phyloP scores from a whole-genome alignment of 148 eudicot species.

The Rhododendron ferrugineum region DNA sequence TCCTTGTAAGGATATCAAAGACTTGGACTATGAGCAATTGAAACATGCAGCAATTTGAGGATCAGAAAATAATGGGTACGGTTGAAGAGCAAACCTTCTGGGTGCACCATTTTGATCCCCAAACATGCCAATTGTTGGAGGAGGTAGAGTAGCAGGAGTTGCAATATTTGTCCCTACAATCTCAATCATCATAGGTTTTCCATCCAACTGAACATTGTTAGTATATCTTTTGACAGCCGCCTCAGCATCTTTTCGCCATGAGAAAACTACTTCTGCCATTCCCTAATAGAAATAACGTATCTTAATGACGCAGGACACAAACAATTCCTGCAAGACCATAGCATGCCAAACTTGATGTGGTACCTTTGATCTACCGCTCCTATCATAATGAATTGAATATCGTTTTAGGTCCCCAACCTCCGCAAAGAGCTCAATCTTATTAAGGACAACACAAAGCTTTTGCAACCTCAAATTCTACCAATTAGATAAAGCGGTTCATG shows the following conservation, averaged over 20 bases:
- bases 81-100: slow-evolving; percentile 19
- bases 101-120: slow-evolving; percentile 25
- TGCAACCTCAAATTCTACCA: not conserved
- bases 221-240: slow-evolving; percentile 42
- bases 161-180: slow-evolving; percentile 29
- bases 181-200: slow-evolving; percentile 47
- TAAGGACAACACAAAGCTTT: not conserved
- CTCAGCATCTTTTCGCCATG: slow-evolving; percentile 36
- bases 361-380: slow-evolving; percentile 46
- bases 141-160: slow-evolving; percentile 16
- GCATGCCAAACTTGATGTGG: slow-evolving; percentile 13
- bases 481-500: not conserved
- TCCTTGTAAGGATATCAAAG: not conserved
- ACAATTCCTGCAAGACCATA: slow-evolving; percentile 8
- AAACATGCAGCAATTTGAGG: slow-evolving; percentile 2
- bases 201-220: slow-evolving; percentile 43
- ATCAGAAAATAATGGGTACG: not conserved
- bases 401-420: slow-evolving; percentile 39
- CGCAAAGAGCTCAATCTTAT: slow-evolving; percentile 28
- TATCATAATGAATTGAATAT: slow-evolving; percentile 30
- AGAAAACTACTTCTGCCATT: slow-evolving; percentile 42
- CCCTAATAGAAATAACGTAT: slow-evolving; percentile 32
- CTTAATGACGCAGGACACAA: slow-evolving; percentile 16
- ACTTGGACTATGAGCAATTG: not conserved
- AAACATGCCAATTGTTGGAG: slow-evolving; percentile 12